Conservation (phyloP, 2,329 filamentous ascomycete species). For the Aureobasidium lini region DNA sequence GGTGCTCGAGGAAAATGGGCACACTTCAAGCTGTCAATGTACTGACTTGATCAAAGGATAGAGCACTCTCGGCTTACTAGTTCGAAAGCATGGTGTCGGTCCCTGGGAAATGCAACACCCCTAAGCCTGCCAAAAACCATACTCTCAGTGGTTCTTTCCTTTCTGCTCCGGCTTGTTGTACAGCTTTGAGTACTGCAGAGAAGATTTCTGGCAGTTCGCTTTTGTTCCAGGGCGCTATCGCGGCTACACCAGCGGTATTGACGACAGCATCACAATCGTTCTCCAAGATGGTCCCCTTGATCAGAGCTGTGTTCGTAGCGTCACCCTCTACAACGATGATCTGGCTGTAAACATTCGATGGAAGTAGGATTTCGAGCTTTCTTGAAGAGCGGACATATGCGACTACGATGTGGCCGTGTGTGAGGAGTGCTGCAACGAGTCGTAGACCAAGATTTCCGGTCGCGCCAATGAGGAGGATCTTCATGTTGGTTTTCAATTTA, state of each 20-base stretch:
- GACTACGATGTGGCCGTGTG: constrained; percentile 31
- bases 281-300: constrained; percentile 32
- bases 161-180: constrained; percentile 27
- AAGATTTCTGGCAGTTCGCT: constrained; percentile 32
- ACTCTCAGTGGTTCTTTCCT: constrained; percentile 29
- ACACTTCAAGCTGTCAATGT: constrained; percentile 20
- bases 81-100: constrained; percentile 27
- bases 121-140: constrained; percentile 33
- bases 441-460: constrained; percentile 34
- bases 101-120: constrained; percentile 32
- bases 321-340: constrained; percentile 32
- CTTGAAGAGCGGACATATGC: constrained; percentile 33
- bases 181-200: constrained; percentile 28
- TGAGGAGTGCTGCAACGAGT: constrained; percentile 30
- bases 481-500: constrained; percentile 23
- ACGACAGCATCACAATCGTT: constrained; percentile 34
- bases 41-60: not conserved
- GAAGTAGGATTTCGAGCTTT: constrained; percentile 33
- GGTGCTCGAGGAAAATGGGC: constrained; percentile 31
- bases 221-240: constrained; percentile 32
- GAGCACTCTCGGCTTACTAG: constrained; percentile 23
- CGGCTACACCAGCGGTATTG: constrained; percentile 33
- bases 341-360: constrained; percentile 25
- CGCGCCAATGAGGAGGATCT: constrained; percentile 34
- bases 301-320: constrained; percentile 28